Evolutionary conservation across 768 basidiomycete genomes (phyloP), one percentile per base, ranked within the genome.

Genomic region (Termitomyces sp.): DNA sequence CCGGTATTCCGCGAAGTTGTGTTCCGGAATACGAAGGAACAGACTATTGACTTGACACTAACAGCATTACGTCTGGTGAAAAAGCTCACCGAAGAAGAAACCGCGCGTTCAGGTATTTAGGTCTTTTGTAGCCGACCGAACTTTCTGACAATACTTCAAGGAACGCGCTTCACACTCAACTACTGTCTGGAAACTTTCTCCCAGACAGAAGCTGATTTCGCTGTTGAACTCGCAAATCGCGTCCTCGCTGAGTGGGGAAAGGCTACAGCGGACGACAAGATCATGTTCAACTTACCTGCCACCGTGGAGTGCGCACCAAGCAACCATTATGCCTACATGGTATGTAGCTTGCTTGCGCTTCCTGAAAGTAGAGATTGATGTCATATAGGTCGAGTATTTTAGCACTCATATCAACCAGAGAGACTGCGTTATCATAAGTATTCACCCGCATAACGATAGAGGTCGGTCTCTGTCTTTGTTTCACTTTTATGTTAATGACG

Each of bases 151-250:
- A n/a, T n/a, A 14, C 14, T 18, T 42, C 43, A 50, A 68, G 68
- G 68, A 30, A 91, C 88, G 0, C 70, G 75, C 45, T 92, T 92
- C 76, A 80, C 84, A 58, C 89, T 85, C 67, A 89, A 92, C 71
- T 92, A 92, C 72, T 92, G 89, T 64, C 87, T 91, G 36, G 90
- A 92, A 73, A 88, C 86, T 2, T 92, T 92, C 74, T 83, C 88
- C 3, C 90, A 92, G 69, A 92, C 90, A 43, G 91, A 92, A 69
- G 79, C 87, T 32, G 88, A 86, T 38, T 92, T 90, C 67, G 86
- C 88, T 7, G 77, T 92, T 26, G 83, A 88, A 62, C 78, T 92
- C 18, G 91, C 88, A 62, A 82, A 90, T 59, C 82, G 80, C 7
- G 90, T 92, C 28, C 84, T 87, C 68, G 73, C 71, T 33, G 80